Conservation (phyloP, 1,284 basidiomycete genomes). For the Trametes sp. region DNA sequence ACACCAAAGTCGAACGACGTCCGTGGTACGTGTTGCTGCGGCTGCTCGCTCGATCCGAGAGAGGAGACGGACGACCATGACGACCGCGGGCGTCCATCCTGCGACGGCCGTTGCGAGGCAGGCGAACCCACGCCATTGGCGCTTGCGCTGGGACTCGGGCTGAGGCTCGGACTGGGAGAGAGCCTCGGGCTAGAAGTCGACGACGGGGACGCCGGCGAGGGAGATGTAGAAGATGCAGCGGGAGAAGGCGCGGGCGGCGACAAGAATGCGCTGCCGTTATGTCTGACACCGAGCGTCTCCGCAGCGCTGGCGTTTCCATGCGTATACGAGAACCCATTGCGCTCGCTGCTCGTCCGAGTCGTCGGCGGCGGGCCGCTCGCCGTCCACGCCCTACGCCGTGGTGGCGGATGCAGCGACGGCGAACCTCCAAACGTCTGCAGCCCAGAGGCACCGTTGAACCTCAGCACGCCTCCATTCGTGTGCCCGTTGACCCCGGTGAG, state of each 20-base stretch:
- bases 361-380: slow-evolving; percentile 40
- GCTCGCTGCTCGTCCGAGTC: slow-evolving; percentile 27
- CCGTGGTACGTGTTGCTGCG: slow-evolving; percentile 25
- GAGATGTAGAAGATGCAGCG: slow-evolving; percentile 23
- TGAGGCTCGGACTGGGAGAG: slow-evolving; percentile 25
- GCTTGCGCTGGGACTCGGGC: slow-evolving; percentile 23
- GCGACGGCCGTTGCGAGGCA: slow-evolving; percentile 12
- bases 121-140: slow-evolving; percentile 22
- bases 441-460: slow-evolving; percentile 23
- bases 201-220: slow-evolving; percentile 25
- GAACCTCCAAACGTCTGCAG: slow-evolving; percentile 30
- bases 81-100: slow-evolving; percentile 39
- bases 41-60: slow-evolving; percentile 49
- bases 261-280: slow-evolving; percentile 32
- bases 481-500: slow-evolving; percentile 21
- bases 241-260: slow-evolving; percentile 25
- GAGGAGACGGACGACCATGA: slow-evolving; percentile 66
- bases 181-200: slow-evolving; percentile 27
- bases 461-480: slow-evolving; percentile 15
- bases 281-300: slow-evolving; percentile 46
- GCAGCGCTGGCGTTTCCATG: slow-evolving; percentile 46
- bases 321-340: slow-evolving; percentile 37
- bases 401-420: slow-evolving; percentile 69
- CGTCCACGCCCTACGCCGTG: slow-evolving; percentile 60
- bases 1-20: slow-evolving; percentile 48